A percentile compares a stretch with the other conserved stretches of the same genome.
These are phyloP conservation scores for Trichaptum fuscoviolaceum DNA, from an alignment of 768 basidiomycete species.

Conservation along the genomic window DNA sequence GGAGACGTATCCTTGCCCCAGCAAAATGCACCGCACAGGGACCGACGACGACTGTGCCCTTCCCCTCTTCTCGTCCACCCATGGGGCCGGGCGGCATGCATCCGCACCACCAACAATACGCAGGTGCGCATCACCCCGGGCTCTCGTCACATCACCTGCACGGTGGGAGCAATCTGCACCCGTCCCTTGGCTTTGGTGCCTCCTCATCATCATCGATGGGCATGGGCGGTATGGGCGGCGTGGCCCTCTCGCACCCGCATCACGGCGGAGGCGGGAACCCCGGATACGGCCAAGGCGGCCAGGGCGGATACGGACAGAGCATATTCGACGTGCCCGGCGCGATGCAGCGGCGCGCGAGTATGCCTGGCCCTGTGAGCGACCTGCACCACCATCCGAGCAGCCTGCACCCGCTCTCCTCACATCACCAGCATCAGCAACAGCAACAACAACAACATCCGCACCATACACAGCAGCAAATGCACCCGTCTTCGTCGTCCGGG, in stretches of 20 bases:
- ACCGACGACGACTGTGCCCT: constrained; percentile 75
- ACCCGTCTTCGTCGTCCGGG: constrained; percentile 12
- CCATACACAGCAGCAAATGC: not conserved
- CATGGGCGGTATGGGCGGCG: not conserved
- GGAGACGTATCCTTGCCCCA: constrained; percentile 77
- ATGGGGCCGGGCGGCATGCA: not conserved
- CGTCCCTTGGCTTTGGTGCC: not conserved
- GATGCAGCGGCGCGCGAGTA: constrained; percentile 1
- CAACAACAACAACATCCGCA: not conserved
- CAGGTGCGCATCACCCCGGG: not conserved
- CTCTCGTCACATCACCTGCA: not conserved
- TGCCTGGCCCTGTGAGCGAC: constrained; percentile 1
- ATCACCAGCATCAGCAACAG: not conserved
- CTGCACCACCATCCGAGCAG: not conserved
- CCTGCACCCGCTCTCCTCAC: not conserved
- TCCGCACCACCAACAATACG: not conserved
- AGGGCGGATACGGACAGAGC: not conserved
- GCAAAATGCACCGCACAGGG: constrained; percentile 71
- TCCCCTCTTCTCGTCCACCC: constrained; percentile 34
- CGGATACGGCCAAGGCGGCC: not conserved
- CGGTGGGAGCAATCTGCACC: not conserved
- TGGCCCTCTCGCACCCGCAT: not conserved
- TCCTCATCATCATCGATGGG: not conserved
- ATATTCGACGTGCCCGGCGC: constrained; percentile 2
- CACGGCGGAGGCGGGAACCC: not conserved